Evolutionary conservation across 1,139 yeast genomes (phyloP), one percentile per base, ranked within the genome.

Genomic region (Candida sanyaensis): DNA sequence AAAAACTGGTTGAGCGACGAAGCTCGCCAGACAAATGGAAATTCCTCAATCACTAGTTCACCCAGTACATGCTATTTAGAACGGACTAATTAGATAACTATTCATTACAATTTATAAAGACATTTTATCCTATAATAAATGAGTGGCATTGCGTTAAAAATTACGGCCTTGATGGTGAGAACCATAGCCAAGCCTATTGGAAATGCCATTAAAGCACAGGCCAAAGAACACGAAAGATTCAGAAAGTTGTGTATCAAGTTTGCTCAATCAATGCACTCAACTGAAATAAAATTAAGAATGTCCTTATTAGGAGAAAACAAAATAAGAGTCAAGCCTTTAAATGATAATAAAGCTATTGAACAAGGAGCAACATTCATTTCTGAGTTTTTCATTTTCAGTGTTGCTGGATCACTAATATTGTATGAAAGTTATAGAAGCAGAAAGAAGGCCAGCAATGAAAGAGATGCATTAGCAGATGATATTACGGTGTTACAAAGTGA

Each of bases 181-280:
- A 90, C 96, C 30, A 73, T 89, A 38, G 86, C 96, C 37, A 88
- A 88, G 61, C 97, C 97, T 1, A 78, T 90, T 42, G 92, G 96
- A 10, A 82, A 77, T 50, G 73, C 82, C 6, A 74, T 90, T 52
- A 89, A 88, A 62, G 73, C 81, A 12, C 92, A 87, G 58, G 95
- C 96, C 17, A 83, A 84, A 57, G 86, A 87, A 48, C 91, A 87
- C 60, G 87, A 85, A 11, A 53, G 68, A 6, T 88, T 90, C 64
- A 77, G 84, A 47, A 69, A 68, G 28, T 57, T 78, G 1, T 90
- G 96, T 60, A 85, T 89, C 21, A 62, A 66, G 21, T 73, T 89
- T 42, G 97, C 97, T 7, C 97, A 90, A 64, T 66, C 77, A 32
- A 65, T 89, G 42, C 96, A 90, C 60, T 72, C 73, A 42, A 73